Base-by-base conservation (phyloP, 345 rosid species). In the Cardamine chenopodiifolia region DNA sequence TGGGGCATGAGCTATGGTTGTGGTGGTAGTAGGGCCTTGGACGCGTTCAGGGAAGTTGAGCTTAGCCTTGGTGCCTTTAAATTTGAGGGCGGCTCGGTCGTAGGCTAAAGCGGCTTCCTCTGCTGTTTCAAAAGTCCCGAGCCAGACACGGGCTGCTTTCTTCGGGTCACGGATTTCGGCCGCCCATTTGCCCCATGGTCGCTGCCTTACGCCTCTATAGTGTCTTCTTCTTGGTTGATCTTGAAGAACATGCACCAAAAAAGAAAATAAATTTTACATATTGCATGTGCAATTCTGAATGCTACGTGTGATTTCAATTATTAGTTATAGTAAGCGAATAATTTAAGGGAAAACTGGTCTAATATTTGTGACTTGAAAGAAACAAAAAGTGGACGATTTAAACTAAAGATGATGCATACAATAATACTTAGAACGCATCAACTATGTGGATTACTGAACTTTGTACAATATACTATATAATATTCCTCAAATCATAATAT, bases 151-250 rank as follows among this genome's bases (percentile, higher is more conserved):
- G 7, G 85, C 86, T 56, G 90, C 91, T 73, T 89, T 94, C 45
- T 79, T 61, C 0, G 98, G 98, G 64, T 91, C 93, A 8, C 98
- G 83, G 19, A 94, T 94, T 75, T 94, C 98, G 0, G 98, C 95
- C 0, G 97, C 97, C 98, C 98, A 94, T 80, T 92, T 94, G 0
- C 98, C 98, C 98, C 98, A 94, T 29, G 95, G 97, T 66, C 98
- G 84, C 71, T 90, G 98, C 75, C 98, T 85, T 19, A 94, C 97
- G 65, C 98, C 98, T 74, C 98, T 86, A 70, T 93, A 93, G 66
- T 90, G 97, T 55, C 85, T 83, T 72, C 72, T 86, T 79, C 89
- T 83, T 40, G 85, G 65, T 63, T 14, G 83, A 53, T 82, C 98
- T 92, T 72, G 81, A 74, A 75, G 54, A 59, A 70, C 58, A 58